phyloP scores from a whole-genome alignment of 257 asterid genomes.

The Solanum dulcamara region DNA sequence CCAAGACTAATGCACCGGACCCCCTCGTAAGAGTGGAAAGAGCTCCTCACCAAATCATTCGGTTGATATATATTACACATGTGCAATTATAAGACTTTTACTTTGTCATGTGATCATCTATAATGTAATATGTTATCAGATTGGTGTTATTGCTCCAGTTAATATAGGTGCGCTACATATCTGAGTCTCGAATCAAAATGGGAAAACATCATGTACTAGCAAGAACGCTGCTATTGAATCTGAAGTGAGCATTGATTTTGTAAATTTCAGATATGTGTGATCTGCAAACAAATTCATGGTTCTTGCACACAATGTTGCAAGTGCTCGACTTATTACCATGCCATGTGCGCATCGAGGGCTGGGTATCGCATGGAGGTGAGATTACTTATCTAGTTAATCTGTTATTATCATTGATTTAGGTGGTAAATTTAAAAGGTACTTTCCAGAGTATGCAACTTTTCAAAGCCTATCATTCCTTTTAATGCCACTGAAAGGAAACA shows the following conservation, averaged over 20 bases:
- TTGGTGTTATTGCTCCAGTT: neutral
- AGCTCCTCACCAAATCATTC: neutral
- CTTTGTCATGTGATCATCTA: neutral
- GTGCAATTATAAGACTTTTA: neutral
- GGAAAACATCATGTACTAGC: neutral
- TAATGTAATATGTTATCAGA: neutral
- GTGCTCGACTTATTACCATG: constrained; percentile 94
- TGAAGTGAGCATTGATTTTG: neutral
- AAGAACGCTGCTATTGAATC: neutral
- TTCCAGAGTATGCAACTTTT: neutral
- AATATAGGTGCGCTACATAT: neutral
- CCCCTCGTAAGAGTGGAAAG: neutral
- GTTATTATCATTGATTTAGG: neutral
- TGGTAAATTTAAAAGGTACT: neutral
- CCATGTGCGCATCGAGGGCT: constrained; percentile 93
- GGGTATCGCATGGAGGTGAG: constrained; percentile 99
- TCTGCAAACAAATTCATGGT: constrained; percentile 98
- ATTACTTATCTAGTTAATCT: constrained; percentile 1
- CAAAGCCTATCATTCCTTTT: neutral
- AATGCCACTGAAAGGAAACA: neutral
- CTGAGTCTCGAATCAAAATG: neutral
- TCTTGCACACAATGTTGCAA: constrained; percentile 94
- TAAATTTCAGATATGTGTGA: constrained; percentile 79
- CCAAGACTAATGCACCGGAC: neutral
- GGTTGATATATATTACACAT: constrained; percentile 1